phyloP scores from a whole-genome alignment of 257 asterid species.

The Solanum ossicruentum region DNA sequence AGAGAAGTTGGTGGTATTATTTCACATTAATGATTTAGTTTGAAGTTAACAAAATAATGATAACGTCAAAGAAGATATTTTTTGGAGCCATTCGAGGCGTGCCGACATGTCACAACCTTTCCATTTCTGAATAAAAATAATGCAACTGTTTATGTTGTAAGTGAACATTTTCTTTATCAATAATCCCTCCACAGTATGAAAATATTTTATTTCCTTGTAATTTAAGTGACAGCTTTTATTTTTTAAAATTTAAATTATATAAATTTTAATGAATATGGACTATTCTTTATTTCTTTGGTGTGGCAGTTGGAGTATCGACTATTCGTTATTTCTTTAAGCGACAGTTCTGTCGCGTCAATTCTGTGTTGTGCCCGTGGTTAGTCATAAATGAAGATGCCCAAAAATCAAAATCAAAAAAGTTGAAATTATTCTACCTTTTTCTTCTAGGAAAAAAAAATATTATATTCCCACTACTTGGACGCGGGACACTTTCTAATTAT shows the following conservation, averaged over 20 bases:
- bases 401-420: background rate
- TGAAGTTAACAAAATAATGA: background rate
- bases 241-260: too few relatives aligned
- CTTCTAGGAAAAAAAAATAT: background rate
- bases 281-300: background rate
- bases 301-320: background rate
- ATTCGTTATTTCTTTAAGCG: background rate
- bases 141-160: background rate
- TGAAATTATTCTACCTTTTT: background rate
- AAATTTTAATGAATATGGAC: too few relatives aligned
- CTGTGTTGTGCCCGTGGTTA: background rate
- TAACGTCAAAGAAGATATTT: background rate
- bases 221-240: too few relatives aligned
- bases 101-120: background rate
- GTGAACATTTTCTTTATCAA: background rate
- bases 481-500: background rate
- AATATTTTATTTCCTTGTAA: too few relatives aligned
- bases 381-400: background rate
- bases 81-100: background rate
- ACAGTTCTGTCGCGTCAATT: background rate
- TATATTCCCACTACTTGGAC: background rate
- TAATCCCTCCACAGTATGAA: background rate
- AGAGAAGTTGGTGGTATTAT: background rate
- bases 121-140: background rate
- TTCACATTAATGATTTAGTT: background rate